Conservation (phyloP, 352 stramenopile genomes). For the Phytopythium vexans region DNA sequence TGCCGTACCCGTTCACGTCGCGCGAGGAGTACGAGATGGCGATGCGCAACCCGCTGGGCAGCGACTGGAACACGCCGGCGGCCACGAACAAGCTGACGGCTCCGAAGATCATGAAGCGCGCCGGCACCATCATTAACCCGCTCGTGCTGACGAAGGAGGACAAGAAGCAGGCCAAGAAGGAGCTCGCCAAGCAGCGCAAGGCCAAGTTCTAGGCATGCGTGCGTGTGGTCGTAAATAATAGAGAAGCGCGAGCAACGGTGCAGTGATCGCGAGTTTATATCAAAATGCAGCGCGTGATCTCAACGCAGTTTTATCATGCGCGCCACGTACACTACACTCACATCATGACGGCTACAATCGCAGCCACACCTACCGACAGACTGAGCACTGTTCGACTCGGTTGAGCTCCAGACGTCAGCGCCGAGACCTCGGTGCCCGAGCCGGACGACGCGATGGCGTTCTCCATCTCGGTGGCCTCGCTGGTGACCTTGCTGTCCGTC, state of each 20-base stretch:
- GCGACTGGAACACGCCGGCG: conserved; percentile 93
- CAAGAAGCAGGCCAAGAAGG: conserved; percentile 79
- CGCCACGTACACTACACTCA: neutral
- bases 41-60: conserved; percentile 93
- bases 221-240: conserved; percentile 3
- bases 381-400: neutral
- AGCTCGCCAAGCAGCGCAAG: conserved; percentile 77
- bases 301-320: neutral
- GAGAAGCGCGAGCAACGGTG: neutral
- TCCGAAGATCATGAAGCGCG: conserved; percentile 92
- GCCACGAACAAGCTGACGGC: conserved; percentile 91
- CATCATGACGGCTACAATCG: neutral
- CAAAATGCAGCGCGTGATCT: no score
- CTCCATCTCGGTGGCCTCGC: neutral
- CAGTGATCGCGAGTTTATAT: no score
- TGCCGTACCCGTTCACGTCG: conserved; percentile 98
- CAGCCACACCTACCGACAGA: neutral
- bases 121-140: conserved; percentile 93
- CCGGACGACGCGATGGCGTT: neutral
- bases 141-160: conserved; percentile 87
- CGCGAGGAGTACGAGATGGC: conserved; percentile 97
- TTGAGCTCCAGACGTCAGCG: conserved; percentile 10
- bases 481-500: neutral
- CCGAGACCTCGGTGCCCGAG: conserved; percentile 10
- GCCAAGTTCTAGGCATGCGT: conserved; percentile 61